Base-by-base conservation (phyloP, 768 basidiomycete genomes). In the Suillus luteus region DNA sequence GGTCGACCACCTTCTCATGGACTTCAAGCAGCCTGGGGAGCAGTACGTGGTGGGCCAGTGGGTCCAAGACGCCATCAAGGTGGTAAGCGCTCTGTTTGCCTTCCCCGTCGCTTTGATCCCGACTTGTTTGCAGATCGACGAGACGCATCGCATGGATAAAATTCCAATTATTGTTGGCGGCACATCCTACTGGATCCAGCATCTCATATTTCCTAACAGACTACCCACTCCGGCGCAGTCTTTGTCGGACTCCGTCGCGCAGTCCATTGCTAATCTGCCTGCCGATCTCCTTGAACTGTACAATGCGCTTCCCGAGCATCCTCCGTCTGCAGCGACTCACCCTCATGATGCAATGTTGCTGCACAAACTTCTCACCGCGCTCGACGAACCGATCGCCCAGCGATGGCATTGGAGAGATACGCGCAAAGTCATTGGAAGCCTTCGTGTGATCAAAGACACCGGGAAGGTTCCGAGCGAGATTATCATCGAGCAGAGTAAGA, bases 371-470 rank as follows among this genome's bases (percentile, higher is more conserved):
- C 78, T 99, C 22, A 75, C 77, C 10, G 71, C 78, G 4, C 80
- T 99, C 6, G 97, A 99, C 69, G 87, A 87, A 0, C 68, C 72
- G 0, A 86, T 94, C 52, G 93, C 91, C 0, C 81, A 81, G 37
- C 81, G 95, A 65, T 99, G 96, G 96, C 97, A 99, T 73, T 99
- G 96, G 96, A 84, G 82, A 66, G 97, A 99, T 69, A 89, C 93
- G 0, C 82, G 96, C 38, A 99, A 98, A 75, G 92, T 98, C 7
- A 75, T 92, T 12, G 83, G 95, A 43, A 92, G 85, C 67, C 75
- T 99, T 9, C 81, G 84, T 49, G 86, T 97, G 35, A 86, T 95
- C 62, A 89, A 86, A 76, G 87, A 93, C 62, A 84, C 83, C 0
- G 85, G 88, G 5, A 80, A 79, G 55, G 80, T 76, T 54, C 81